phyloP scores from a whole-genome alignment of 176 grass and related monocot genomes.

The Stipa capillata region DNA sequence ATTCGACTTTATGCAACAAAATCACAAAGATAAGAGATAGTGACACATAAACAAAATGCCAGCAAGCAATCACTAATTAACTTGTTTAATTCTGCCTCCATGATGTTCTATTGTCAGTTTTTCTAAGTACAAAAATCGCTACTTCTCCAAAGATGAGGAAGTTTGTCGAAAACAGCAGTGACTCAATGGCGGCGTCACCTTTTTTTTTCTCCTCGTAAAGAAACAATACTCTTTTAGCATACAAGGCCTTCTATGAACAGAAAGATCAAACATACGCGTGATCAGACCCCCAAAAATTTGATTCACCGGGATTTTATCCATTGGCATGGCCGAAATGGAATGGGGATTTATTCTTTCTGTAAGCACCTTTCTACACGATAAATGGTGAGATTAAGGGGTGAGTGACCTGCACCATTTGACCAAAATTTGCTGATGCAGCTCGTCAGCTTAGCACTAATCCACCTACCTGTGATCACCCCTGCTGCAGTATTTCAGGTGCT shows the following conservation, averaged over 20 bases:
- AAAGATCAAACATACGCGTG: conserved; percentile 11
- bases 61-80: not conserved
- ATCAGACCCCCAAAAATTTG: not conserved
- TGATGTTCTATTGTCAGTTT: not conserved
- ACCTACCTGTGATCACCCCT: not conserved
- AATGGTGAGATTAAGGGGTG: not conserved
- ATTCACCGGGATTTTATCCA: not conserved
- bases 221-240: conserved; percentile 7
- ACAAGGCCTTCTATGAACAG: conserved; percentile 15
- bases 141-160: not conserved
- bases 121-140: not conserved
- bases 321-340: not conserved
- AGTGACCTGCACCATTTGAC: not conserved
- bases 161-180: not conserved
- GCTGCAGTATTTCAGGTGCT: not conserved
- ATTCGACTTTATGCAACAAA: not conserved
- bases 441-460: not conserved
- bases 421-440: not conserved
- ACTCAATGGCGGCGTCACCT: not conserved
- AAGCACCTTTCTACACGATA: not conserved
- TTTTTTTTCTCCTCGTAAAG: not conserved
- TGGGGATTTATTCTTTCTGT: conserved; percentile 11
- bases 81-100: not conserved
- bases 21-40: not conserved
- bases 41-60: not conserved